Base-by-base conservation (phyloP, 108 stramenopile species). In the Mayamaea pseudoterrestris region DNA sequence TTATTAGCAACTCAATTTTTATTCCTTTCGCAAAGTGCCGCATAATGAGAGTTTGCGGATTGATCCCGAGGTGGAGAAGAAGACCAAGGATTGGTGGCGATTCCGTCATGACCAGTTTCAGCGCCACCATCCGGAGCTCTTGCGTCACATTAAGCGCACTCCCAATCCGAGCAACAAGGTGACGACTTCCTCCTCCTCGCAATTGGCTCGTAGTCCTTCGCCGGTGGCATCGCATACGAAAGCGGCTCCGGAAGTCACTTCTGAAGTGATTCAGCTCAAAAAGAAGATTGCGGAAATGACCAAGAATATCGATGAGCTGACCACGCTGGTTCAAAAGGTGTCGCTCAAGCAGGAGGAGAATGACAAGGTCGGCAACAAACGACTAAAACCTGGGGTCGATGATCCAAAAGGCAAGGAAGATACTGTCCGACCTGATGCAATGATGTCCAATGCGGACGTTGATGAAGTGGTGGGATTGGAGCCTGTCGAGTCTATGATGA, bases 1-100 rank as follows among this genome's bases (percentile, higher is more conserved):
- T 44, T 74, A 77, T 6, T 68, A 88, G 20, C 95, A 93, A 66
- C 77, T 96, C 35, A 96, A 96, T 57, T 88, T 96, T 52, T 96
- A 93, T 45, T 80, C 80, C 30, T 90, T 90, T 37, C 69, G 81
- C 30, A 90, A 90, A 47, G 74, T 90, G 48, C 74, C 77, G 52
- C 75, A 74, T 30, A 69, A 60, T 7, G 77, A 80, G 30, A 65
- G 67, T 1, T 66, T 83, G 27, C 74, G 77, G 4, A 78, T 89
- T 32, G 77, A 81, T 55, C 57, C 74, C 21, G 49, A 66, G 25
- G 30, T 78, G 40, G 88, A 90, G 57, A 71, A 65, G 3, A 64
- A 79, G 48, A 76, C 78, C 1, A 62, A 73, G 13, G 78, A 79
- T 39, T 83, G 61, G 42, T 83, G 88, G 87, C 64, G 82, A 49